phyloP scores from a whole-genome alignment of 2,329 filamentous ascomycete genomes.

The Piedraia hortae region DNA sequence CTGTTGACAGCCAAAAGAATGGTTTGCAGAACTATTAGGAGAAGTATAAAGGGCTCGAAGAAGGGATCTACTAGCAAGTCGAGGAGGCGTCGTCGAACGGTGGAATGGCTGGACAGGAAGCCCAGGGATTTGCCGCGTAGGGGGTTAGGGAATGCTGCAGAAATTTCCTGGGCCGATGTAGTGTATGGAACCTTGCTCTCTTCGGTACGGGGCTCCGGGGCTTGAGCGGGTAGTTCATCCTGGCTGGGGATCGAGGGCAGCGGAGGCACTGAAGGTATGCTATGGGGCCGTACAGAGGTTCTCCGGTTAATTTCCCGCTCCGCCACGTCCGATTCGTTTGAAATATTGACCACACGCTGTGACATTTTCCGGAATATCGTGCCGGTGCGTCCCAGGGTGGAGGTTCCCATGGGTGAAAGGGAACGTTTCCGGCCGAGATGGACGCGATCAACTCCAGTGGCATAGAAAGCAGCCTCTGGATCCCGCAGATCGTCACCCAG shows the following conservation, averaged over 20 bases:
- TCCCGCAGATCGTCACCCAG: constrained; percentile 28
- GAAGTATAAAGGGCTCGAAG: constrained; percentile 61
- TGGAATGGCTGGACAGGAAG: constrained; percentile 55
- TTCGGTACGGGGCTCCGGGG: constrained; percentile 1
- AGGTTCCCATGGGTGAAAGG: constrained; percentile 19
- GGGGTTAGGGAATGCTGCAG: constrained; percentile 31
- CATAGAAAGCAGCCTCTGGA: constrained; percentile 33
- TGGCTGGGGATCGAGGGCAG: constrained; percentile 3
- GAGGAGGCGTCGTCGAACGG: constrained; percentile 45
- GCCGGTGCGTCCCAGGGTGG: constrained; percentile 21
- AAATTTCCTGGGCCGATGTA: constrained; percentile 4
- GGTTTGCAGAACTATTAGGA: constrained; percentile 70
- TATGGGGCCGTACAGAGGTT: constrained; percentile 17
- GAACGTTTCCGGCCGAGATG: constrained; percentile 21
- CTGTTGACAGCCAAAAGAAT: constrained; percentile 71
- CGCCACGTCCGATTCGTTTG: constrained; percentile 64
- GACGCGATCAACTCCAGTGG: constrained; percentile 23
- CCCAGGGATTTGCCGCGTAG: constrained; percentile 66
- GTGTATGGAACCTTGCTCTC: no score
- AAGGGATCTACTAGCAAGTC: constrained; percentile 64
- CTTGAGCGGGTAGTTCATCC: constrained; percentile 10
- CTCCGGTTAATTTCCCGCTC: constrained; percentile 41
- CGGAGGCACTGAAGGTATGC: not conserved
- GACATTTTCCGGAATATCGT: constrained; percentile 46
- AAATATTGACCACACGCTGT: constrained; percentile 89